phyloP scores from a whole-genome alignment of 164 flowering plant species.

The Amborella trichopoda region DNA sequence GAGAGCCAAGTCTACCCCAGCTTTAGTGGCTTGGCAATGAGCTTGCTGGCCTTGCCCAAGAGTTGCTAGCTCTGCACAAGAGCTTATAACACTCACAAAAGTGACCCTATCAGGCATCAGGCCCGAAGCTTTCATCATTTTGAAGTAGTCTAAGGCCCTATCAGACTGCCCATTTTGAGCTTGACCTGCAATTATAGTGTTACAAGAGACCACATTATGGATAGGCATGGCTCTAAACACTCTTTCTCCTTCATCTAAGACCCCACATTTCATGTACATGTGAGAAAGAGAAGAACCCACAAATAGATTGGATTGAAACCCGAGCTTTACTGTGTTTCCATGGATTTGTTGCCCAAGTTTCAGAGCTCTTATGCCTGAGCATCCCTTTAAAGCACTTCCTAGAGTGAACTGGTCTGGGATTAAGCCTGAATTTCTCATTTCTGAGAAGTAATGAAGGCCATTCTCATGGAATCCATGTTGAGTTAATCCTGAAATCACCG shows the following conservation, averaged over 20 bases:
- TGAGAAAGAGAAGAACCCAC: conserved; percentile 67
- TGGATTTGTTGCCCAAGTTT: conserved; percentile 23
- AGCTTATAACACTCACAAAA: conserved; percentile 54
- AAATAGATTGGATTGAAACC: conserved; percentile 36
- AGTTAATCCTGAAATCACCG: conserved; percentile 43
- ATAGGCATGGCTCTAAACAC: conserved; percentile 41
- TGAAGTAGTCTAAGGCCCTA: conserved; percentile 44
- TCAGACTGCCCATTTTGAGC: conserved; percentile 50
- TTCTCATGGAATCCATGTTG: conserved; percentile 44
- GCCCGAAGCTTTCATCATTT: conserved; percentile 43
- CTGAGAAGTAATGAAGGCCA: conserved; percentile 35
- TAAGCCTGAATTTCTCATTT: conserved; percentile 14
- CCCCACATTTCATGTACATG: conserved; percentile 66
- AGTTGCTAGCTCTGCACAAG: conserved; percentile 65
- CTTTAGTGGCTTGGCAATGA: conserved; percentile 51
- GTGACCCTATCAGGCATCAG: conserved; percentile 60
- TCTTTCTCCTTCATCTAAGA: conserved; percentile 42
- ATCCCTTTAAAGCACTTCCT: conserved; percentile 18
- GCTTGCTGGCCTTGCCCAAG: conserved; percentile 70
- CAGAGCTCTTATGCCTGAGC: conserved; percentile 10
- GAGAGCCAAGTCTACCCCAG: conserved; percentile 26
- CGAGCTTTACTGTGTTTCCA: conserved; percentile 31
- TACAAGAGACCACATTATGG: conserved; percentile 51
- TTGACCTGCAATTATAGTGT: conserved; percentile 59
- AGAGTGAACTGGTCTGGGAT: conserved; percentile 19